phyloP scores from a whole-genome alignment of 768 basidiomycete genomes.

The Naganishia onofrii region DNA sequence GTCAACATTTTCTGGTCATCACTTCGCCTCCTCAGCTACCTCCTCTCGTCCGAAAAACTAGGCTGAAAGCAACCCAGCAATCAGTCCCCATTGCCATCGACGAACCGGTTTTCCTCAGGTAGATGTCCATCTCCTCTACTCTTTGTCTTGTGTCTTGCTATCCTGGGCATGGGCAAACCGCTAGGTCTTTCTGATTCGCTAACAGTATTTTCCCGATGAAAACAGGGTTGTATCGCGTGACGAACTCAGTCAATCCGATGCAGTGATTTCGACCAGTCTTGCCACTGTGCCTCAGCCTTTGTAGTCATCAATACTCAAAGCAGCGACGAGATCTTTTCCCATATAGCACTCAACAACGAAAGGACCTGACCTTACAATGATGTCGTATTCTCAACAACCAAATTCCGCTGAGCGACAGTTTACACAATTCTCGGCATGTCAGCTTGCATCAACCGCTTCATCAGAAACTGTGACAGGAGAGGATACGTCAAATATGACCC shows the following conservation, averaged over 20 bases:
- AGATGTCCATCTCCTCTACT: neutral
- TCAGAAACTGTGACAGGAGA: neutral
- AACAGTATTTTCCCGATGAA: neutral
- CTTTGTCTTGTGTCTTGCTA: too few species aligned
- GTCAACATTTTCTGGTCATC: neutral
- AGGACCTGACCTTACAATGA: neutral
- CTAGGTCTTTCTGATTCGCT: neutral
- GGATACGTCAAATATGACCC: neutral
- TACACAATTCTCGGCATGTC: neutral
- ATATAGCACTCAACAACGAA: neutral
- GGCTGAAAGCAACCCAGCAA: neutral
- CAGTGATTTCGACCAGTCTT: neutral
- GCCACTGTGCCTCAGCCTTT: neutral
- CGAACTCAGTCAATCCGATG: neutral
- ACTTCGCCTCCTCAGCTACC: neutral
- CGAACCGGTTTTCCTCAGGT: neutral
- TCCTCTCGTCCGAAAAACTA: neutral
- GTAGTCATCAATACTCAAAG: neutral
- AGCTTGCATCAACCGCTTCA: neutral
- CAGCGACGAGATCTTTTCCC: neutral
- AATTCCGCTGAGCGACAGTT: neutral
- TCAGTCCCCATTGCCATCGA: neutral
- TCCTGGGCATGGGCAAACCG: neutral
- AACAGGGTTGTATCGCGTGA: neutral
- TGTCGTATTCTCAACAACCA: neutral